Conservation (phyloP, 2,329 filamentous ascomycete genomes). For the Monilinia aucupariae region DNA sequence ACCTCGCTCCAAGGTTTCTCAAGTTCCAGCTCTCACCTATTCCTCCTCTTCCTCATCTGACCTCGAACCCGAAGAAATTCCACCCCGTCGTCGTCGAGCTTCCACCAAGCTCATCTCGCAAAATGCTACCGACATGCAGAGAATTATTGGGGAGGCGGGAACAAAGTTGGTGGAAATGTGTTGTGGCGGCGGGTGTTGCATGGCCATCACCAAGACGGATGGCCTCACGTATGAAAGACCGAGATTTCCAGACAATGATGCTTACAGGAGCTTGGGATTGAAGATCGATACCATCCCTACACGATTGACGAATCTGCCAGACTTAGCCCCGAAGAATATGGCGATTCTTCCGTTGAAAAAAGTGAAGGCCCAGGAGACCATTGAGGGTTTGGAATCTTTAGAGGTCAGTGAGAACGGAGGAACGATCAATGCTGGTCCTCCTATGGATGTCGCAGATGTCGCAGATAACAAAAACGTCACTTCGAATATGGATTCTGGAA, state of each 20-base stretch:
- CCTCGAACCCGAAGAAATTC: slow-evolving; percentile 40
- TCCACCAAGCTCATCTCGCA: slow-evolving; percentile 64
- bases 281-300: slow-evolving; percentile 71
- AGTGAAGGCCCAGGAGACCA: slow-evolving; percentile 30
- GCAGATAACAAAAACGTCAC: not conserved
- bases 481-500: slow-evolving; percentile 47
- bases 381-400: not conserved
- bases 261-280: slow-evolving; percentile 73
- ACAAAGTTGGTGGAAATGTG: slow-evolving; percentile 57
- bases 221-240: slow-evolving; percentile 49
- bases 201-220: slow-evolving; percentile 43
- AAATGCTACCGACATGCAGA: slow-evolving; percentile 55
- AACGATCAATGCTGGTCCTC: slow-evolving; percentile 16
- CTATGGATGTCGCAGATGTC: slow-evolving; percentile 19
- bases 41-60: slow-evolving; percentile 55
- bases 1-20: slow-evolving; percentile 41
- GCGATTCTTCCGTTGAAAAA: slow-evolving; percentile 57
- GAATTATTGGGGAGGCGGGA: slow-evolving; percentile 59
- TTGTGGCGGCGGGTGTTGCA: slow-evolving; percentile 60
- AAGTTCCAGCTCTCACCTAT: slow-evolving; percentile 57
- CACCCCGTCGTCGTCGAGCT: slow-evolving; percentile 53
- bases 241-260: slow-evolving; percentile 69
- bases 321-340: slow-evolving; percentile 69
- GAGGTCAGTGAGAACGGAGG: not conserved
- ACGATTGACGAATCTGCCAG: slow-evolving; percentile 62